Evolutionary conservation across 306 rosid genomes (phyloP).

Genomic region (Hippophae rhamnoides): DNA sequence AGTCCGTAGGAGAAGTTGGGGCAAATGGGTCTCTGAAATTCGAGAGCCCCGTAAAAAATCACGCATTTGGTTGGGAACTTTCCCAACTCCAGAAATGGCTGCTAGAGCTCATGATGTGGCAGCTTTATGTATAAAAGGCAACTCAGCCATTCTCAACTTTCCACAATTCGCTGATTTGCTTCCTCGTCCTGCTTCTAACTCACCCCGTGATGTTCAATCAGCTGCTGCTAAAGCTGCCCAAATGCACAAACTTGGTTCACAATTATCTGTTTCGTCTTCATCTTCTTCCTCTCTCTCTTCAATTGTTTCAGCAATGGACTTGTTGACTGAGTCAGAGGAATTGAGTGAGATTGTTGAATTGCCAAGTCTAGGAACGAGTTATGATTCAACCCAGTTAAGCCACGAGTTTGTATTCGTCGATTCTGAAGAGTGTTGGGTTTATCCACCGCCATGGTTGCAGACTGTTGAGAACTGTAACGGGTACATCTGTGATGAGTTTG

Average conservation of each 20-base stretch:
- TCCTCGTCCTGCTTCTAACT: slow-evolving; percentile 67
- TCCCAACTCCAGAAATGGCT: slow-evolving; percentile 83
- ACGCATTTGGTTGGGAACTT: slow-evolving; percentile 96
- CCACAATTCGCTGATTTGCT: slow-evolving; percentile 55
- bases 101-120: slow-evolving; percentile 98
- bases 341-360: slow-evolving; percentile 59
- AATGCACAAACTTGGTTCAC: slow-evolving; percentile 38
- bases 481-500: slow-evolving; percentile 12
- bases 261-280: slow-evolving; percentile 7
- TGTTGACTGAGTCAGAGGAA: slow-evolving; percentile 41
- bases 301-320: slow-evolving; percentile 26
- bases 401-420: slow-evolving; percentile 60
- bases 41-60: slow-evolving; percentile 93
- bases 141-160: slow-evolving; percentile 77
- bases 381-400: slow-evolving; percentile 23
- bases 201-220: slow-evolving; percentile 81
- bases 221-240: slow-evolving; percentile 86
- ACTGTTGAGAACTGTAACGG: slow-evolving; percentile 28
- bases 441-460: slow-evolving; percentile 55
- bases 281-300: slow-evolving; percentile 22
- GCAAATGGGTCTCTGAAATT: slow-evolving; percentile 98
- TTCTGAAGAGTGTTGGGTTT: slow-evolving; percentile 47
- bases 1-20: slow-evolving; percentile 91
- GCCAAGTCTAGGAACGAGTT: slow-evolving; percentile 44
- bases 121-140: slow-evolving; percentile 79